A percentile compares a stretch with the other conserved stretches of the same genome.
These are phyloP conservation scores for Pseudonitzschia multiseries DNA, from an alignment of 108 stramenopile genomes.

Conservation along the genomic window DNA sequence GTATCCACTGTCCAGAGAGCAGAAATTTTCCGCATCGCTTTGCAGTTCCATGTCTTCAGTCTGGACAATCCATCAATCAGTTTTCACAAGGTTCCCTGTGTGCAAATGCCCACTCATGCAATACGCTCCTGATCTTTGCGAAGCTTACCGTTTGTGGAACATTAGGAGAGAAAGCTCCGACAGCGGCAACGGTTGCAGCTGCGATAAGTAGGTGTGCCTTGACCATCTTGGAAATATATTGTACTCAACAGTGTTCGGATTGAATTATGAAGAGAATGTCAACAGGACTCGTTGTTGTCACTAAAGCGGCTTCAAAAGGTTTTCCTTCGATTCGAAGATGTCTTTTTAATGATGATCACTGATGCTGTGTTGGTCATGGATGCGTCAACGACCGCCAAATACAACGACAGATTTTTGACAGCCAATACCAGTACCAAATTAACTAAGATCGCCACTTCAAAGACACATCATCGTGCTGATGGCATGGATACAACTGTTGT, in stretches of 20 bases:
- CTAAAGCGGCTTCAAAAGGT: background rate
- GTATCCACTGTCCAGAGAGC: no score
- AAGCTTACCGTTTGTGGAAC: conserved; percentile 11
- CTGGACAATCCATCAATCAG: no score
- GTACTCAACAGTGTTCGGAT: background rate
- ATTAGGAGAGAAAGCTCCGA: conserved; percentile 5
- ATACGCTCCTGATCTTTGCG: background rate
- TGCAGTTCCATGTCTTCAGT: no score
- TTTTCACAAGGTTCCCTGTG: no score
- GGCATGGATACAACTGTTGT: conserved; percentile 3
- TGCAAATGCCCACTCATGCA: no score
- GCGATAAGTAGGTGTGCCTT: conserved; percentile 8
- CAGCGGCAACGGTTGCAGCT: conserved; percentile 13
- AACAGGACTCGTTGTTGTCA: background rate
- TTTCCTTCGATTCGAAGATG: background rate
- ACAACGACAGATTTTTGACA: background rate
- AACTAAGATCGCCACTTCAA: conserved; percentile 9
- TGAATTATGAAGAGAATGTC: background rate
- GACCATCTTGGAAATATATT: conserved; percentile 5
- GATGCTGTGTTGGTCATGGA: conserved; percentile 9
- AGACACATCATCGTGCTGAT: conserved; percentile 12
- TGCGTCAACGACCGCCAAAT: background rate
- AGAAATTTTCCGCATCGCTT: no score
- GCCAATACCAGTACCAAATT: background rate
- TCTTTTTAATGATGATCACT: background rate